Base-by-base conservation (phyloP, 2,329 filamentous ascomycete species). In the Beauveria asiatica region DNA sequence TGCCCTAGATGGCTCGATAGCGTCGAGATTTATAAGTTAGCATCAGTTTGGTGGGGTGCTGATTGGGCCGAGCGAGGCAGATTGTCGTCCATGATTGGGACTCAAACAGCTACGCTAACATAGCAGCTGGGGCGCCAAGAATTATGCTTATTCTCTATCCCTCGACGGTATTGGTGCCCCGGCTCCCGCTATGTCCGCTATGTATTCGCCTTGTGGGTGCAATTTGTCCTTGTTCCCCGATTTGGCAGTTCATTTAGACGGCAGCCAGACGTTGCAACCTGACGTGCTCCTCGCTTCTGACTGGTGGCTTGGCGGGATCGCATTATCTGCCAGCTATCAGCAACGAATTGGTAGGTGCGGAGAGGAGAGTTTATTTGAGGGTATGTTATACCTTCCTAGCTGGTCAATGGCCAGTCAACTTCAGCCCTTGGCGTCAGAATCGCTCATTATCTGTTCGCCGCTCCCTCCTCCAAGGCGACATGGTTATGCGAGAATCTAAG, bases 81-180 rank as follows among this genome's bases (percentile, higher is more conserved):
- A 25, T 21, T 11, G 52, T 21, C 23, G 10, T 8, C 52, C 27
- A 25, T 54, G 39, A 54, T 54, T 52, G 52, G 39, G 25, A 19
- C 39, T 25, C 23, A 17, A n/a, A 17, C 39, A 30, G 5, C 21
- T 19, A 21, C 52, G 17, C 52, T 54, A 23, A 10, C 52, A 44
- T 27, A 23, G 39, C 17, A 25, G 51, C 37, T 53, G 51, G 51
- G 5, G 46, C 46, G 56, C 56, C 56, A 58, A 58, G 56, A 51
- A 30, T 39, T 58, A 58, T 58, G 56, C 56, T 58, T 58, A 58
- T 58, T 58, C 23, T 37, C 3, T n/a, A 39, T 17, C 17, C 30
- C 5, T 21, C 3, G 33, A 37, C 13, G 33, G 33, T 37, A 37
- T 41, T 49, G 19, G 42, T 19, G 44, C 11, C 19, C 48, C 17